These are phyloP conservation scores for Cicer arietinum DNA, from an alignment of 306 rosid genomes.

Conservation along the genomic window DNA sequence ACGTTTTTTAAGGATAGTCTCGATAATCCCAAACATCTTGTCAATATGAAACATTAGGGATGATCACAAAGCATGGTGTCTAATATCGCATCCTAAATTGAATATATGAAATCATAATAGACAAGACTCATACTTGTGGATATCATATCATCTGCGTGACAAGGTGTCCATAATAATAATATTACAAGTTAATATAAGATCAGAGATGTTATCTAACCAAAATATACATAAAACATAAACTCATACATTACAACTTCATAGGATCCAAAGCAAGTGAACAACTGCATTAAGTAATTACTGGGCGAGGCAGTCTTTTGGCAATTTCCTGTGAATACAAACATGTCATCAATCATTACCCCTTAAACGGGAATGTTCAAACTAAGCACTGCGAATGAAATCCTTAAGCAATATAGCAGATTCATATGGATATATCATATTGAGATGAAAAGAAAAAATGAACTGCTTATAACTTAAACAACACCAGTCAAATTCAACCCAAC, in stretches of 20 bases:
- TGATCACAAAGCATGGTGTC: slow-evolving; percentile 5
- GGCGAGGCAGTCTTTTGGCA: slow-evolving; percentile 64
- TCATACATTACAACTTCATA: slow-evolving; percentile 33
- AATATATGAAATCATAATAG: slow-evolving; percentile 16
- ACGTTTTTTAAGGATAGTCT: too few species aligned
- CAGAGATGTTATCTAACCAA: slow-evolving; percentile 37
- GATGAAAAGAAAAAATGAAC: neutral
- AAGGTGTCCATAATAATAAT: slow-evolving; percentile 23
- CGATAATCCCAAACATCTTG: too few species aligned
- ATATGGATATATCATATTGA: slow-evolving; percentile 16
- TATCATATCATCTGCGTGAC: slow-evolving; percentile 30
- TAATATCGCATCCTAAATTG: neutral
- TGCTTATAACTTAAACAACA: neutral
- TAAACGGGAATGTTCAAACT: slow-evolving; percentile 2
- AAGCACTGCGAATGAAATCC: too few species aligned
- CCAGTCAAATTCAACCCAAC: slow-evolving; percentile 35
- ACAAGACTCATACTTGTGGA: slow-evolving; percentile 17
- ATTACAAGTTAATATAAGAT: slow-evolving; percentile 39
- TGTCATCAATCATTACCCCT: slow-evolving; percentile 28
- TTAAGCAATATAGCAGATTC: neutral
- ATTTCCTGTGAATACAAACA: slow-evolving; percentile 50
- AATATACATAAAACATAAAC: slow-evolving; percentile 45
- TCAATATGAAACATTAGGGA: too few species aligned
- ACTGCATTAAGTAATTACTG: slow-evolving; percentile 45
- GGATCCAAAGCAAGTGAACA: slow-evolving; percentile 41